These are phyloP conservation scores for Cladosporium sphaerospermum DNA, from an alignment of 2,329 filamentous ascomycete genomes.

Conservation along the genomic window DNA sequence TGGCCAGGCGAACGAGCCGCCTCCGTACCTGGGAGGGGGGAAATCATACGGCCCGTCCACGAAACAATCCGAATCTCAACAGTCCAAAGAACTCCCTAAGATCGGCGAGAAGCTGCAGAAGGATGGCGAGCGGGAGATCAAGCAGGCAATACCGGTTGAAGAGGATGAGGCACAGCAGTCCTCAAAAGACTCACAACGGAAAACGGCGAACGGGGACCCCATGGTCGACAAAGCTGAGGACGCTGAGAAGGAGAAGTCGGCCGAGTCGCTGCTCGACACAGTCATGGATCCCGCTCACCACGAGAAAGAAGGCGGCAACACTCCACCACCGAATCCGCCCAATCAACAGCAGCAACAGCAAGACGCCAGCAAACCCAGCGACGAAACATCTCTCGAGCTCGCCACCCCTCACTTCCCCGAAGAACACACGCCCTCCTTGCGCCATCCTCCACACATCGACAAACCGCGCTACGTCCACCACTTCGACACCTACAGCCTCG, in stretches of 20 bases:
- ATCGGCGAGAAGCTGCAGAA: constrained; percentile 27
- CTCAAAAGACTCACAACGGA: neutral
- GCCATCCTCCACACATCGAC: constrained; percentile 49
- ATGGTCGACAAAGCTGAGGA: constrained; percentile 19
- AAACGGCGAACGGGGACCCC: constrained; percentile 13
- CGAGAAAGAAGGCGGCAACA: constrained; percentile 18
- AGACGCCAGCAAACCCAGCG: constrained; percentile 1
- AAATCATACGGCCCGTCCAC: constrained; percentile 20
- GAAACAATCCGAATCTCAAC: constrained; percentile 5
- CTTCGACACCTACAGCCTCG: constrained; percentile 89
- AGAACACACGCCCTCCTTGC: constrained; percentile 47
- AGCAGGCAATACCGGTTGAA: constrained; percentile 10
- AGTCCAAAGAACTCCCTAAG: constrained; percentile 23
- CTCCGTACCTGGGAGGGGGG: constrained; percentile 31
- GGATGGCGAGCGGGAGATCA: constrained; percentile 23
- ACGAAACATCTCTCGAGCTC: constrained; percentile 20
- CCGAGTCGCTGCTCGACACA: constrained; percentile 25
- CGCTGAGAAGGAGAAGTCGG: constrained; percentile 15
- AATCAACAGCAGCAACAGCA: constrained; percentile 44
- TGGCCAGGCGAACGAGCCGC: constrained; percentile 43
- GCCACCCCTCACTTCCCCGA: constrained; percentile 21
- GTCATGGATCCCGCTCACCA: constrained; percentile 23
- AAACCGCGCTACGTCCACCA: constrained; percentile 84
- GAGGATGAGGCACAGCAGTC: neutral
- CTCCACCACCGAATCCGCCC: constrained; percentile 27